phyloP scores from a whole-genome alignment of 148 eudicot genomes.

The Fagopyrum esculentum region DNA sequence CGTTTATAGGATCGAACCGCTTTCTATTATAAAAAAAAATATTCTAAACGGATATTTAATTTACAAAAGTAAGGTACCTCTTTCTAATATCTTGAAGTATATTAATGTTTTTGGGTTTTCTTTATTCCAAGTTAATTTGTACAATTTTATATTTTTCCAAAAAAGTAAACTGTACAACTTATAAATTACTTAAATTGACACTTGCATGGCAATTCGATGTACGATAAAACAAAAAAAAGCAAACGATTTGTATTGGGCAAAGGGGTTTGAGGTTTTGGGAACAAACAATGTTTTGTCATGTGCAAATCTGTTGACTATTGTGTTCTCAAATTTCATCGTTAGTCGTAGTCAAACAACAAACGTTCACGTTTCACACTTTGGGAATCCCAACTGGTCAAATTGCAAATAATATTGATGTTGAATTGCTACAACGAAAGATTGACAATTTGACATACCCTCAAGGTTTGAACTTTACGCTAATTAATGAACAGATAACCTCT shows the following conservation, averaged over 20 bases:
- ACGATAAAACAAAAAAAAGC: background rate
- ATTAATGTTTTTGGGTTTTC: no score
- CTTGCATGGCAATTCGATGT: no score
- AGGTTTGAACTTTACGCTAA: constrained; percentile 3
- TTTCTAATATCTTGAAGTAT: no score
- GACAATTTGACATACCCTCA: background rate
- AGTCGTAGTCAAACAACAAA: background rate
- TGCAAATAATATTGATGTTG: constrained; percentile 1
- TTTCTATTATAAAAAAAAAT: no score
- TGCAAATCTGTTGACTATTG: constrained; percentile 1
- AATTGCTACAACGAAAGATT: background rate
- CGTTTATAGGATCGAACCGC: no score
- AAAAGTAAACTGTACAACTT: no score
- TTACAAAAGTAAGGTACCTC: no score
- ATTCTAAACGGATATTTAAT: no score
- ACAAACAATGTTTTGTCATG: background rate
- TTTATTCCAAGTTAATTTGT: no score
- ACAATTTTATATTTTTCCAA: no score
- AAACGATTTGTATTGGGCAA: background rate
- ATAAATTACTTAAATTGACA: no score
- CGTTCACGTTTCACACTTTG: background rate
- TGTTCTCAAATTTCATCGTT: background rate
- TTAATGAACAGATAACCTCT: background rate
- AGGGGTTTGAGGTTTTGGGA: constrained; percentile 3
- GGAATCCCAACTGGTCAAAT: background rate